Evolutionary conservation across 1,284 basidiomycete species (phyloP).

Genomic region (Wallemia ichthyophaga): DNA sequence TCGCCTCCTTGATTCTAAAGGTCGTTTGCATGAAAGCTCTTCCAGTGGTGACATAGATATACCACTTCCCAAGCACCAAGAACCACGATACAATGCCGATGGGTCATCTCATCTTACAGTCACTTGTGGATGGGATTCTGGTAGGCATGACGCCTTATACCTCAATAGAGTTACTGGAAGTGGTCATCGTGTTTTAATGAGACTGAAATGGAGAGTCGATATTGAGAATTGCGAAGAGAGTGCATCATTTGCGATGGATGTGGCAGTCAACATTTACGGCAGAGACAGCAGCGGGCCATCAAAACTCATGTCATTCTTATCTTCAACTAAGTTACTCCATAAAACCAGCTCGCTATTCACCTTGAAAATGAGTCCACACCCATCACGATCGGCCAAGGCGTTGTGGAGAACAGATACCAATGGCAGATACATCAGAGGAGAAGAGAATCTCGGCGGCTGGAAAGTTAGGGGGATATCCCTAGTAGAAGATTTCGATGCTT

Average conservation of each 20-base stretch:
- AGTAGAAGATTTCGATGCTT: conserved; percentile 47
- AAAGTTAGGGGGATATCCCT: conserved; percentile 57
- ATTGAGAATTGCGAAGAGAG: conserved; percentile 59
- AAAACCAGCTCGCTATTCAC: conserved; percentile 54
- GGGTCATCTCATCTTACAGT: conserved; percentile 41
- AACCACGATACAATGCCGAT: conserved; percentile 40
- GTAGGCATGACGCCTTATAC: conserved; percentile 55
- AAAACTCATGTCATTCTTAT: conserved; percentile 39
- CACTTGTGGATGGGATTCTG: conserved; percentile 69
- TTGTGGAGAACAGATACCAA: conserved; percentile 83
- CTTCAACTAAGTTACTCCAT: conserved; percentile 34
- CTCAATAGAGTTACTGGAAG: conserved; percentile 55
- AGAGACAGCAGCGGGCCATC: conserved; percentile 62
- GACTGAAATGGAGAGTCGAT: conserved; percentile 42
- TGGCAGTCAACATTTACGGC: conserved; percentile 54
- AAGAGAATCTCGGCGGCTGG: conserved; percentile 56
- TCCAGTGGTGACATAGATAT: conserved; percentile 35
- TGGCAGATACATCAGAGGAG: conserved; percentile 71
- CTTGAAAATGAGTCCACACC: conserved; percentile 46
- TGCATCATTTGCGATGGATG: conserved; percentile 55
- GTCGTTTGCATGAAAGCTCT: conserved; percentile 40
- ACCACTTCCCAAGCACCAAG: conserved; percentile 38
- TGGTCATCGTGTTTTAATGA: conserved; percentile 48
- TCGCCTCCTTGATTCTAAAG: conserved; percentile 53
- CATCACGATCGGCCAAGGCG: conserved; percentile 59